Base-by-base conservation (phyloP, 768 basidiomycete species). In the Coprinellus micaceus region DNA sequence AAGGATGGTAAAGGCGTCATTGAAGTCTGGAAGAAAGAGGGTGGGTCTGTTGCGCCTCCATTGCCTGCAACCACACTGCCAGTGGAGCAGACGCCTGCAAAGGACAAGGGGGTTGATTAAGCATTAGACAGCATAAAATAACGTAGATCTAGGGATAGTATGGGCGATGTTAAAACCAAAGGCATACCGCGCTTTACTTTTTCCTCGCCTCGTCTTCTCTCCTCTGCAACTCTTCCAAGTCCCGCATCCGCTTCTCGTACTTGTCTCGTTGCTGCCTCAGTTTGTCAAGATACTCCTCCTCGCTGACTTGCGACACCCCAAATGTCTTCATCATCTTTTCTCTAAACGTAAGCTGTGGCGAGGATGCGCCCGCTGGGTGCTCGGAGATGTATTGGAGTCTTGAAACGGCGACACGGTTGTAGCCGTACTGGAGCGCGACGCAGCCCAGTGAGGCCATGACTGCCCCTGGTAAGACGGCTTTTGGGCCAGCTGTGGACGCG, bases 231-330 rank as follows among this genome's bases (percentile, higher is more conserved):
- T 59, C 59, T 61, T 86, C 83, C 3, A 91, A 72, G 58, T 82
- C 79, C 49, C 71, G 74, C 67, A 91, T 89, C 56, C 79, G 77
- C 57, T 70, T 72, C 59, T 84, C 64, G 63, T 88, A 73, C 9
- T 67, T 69, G 3, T 82, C 80, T 60, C 88, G 77, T 46, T 84
- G 78, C 52, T 71, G 72, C 65, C 79, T 83, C 64, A 93, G 64
- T 57, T 77, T 80, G 26, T 67, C 66, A 51, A 92, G 61, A 60
- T 91, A 91, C 58, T 88, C 86, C 47, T 92, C 86, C 60, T 94
- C 84, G 5, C 89, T 78, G 3, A 94, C 64, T 50, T 73, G 77
- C 30, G 71, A 73, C 21, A 90, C 65, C 1, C 87, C 83, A 37
- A 89, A 60, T 4, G 69, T 41, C 17, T 60, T 62, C 57, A 85